Percentiles rank a stretch among this genome's conserved stretches.
Evolutionary conservation across 768 basidiomycete species (phyloP).

Genomic region (Mycena venus): DNA sequence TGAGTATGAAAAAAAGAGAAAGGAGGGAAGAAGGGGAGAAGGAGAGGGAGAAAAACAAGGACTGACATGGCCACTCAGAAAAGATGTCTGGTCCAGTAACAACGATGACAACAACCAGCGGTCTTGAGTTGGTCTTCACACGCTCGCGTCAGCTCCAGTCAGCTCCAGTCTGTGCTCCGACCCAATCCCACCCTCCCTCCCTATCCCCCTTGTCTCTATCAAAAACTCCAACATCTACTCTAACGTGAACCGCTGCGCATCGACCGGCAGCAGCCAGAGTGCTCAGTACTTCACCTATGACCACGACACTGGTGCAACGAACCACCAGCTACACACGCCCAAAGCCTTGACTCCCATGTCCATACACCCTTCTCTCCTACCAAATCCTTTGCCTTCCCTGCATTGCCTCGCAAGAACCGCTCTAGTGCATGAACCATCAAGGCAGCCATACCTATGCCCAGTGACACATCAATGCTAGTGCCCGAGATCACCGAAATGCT

Average conservation of each 20-base stretch:
- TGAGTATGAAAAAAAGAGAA: no score
- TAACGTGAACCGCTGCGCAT: slow-evolving; percentile 19
- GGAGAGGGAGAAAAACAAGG: no score
- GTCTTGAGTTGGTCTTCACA: no score
- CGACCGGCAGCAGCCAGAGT: slow-evolving; percentile 48
- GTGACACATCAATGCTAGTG: no score
- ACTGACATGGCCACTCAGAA: no score
- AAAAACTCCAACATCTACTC: slow-evolving; percentile 37
- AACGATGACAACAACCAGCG: no score
- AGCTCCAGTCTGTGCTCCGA: no score
- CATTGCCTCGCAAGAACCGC: slow-evolving; percentile 58
- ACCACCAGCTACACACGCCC: slow-evolving; percentile 30
- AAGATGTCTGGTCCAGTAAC: no score
- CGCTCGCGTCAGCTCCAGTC: no score
- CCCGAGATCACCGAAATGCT: slow-evolving; percentile 23
- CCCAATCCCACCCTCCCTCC: slow-evolving; percentile 29
- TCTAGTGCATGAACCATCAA: slow-evolving; percentile 1
- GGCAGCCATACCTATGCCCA: background rate
- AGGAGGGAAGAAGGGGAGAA: no score
- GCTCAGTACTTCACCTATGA: slow-evolving; percentile 53
- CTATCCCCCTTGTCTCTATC: no score
- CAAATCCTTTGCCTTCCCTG: slow-evolving; percentile 78
- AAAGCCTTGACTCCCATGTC: slow-evolving; percentile 54
- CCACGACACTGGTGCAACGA: slow-evolving; percentile 20
- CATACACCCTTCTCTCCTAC: slow-evolving; percentile 77